phyloP scores from a whole-genome alignment of 1,284 basidiomycete genomes.

The Ceratobasidium sp. region DNA sequence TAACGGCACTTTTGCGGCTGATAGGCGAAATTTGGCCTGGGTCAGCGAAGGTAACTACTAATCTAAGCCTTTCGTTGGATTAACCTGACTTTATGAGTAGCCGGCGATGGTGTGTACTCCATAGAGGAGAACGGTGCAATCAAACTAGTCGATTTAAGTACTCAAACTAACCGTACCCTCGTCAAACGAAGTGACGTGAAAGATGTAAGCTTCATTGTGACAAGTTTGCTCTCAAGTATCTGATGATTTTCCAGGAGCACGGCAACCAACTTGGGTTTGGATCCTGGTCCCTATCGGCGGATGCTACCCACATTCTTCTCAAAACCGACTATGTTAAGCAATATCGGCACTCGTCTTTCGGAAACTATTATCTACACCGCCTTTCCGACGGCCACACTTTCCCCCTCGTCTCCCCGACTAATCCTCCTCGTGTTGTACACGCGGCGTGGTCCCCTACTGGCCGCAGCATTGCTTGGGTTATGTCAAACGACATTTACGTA shows the following conservation, averaged over 20 bases:
- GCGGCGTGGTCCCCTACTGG: constrained; percentile 87
- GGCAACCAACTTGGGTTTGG: constrained; percentile 62
- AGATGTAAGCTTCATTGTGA: constrained; percentile 56
- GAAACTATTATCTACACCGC: constrained; percentile 86
- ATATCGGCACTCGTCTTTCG: constrained; percentile 90
- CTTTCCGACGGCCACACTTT: constrained; percentile 67
- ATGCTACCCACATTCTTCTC: constrained; percentile 85
- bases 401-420: constrained; percentile 68
- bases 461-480: constrained; percentile 79
- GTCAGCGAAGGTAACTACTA: constrained; percentile 77
- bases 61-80: neutral
- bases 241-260: constrained; percentile 51
- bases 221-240: constrained; percentile 19
- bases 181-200: constrained; percentile 64
- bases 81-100: constrained; percentile 51
- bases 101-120: constrained; percentile 90
- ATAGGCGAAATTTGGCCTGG: constrained; percentile 68
- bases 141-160: constrained; percentile 77
- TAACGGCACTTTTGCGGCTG: constrained; percentile 79
- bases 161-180: constrained; percentile 69
- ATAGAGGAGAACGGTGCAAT: constrained; percentile 66
- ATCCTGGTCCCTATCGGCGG: constrained; percentile 81
- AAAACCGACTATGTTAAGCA: constrained; percentile 80
- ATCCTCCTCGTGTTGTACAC: constrained; percentile 74
- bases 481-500: constrained; percentile 83